phyloP scores from a whole-genome alignment of 2,329 filamentous ascomycete species.

The Dothideomycetes sp. region DNA sequence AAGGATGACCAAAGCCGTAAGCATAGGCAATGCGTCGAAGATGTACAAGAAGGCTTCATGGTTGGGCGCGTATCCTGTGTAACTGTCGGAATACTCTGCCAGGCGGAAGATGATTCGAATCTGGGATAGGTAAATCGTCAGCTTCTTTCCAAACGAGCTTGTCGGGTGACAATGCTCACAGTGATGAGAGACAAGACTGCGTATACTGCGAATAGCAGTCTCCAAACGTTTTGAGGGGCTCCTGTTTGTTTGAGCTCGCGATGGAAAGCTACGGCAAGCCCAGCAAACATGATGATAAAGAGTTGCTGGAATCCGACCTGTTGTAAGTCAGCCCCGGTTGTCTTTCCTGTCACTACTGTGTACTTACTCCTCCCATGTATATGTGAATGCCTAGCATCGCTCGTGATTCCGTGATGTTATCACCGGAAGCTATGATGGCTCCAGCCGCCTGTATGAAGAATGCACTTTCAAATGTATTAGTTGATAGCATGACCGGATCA shows the following conservation, averaged over 20 bases:
- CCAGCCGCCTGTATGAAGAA: slow-evolving; percentile 35
- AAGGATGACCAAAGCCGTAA: slow-evolving; percentile 10
- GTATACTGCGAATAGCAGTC: slow-evolving; percentile 30
- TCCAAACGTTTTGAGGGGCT: background rate
- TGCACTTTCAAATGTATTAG: slow-evolving; percentile 11
- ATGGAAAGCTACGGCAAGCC: slow-evolving; percentile 3
- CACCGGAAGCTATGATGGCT: slow-evolving; percentile 12
- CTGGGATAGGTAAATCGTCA: background rate
- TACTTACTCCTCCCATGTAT: slow-evolving; percentile 26
- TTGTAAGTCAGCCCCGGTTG: no score
- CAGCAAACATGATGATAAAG: slow-evolving; percentile 19
- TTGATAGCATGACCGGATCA: background rate
- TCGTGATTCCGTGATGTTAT: background rate
- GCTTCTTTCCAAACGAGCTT: background rate
- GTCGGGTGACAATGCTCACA: slow-evolving; percentile 4
- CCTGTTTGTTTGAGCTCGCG: background rate
- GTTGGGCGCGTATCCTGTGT: slow-evolving; percentile 35
- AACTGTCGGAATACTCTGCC: slow-evolving; percentile 41
- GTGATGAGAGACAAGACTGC: slow-evolving; percentile 32
- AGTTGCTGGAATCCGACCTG: slow-evolving; percentile 15
- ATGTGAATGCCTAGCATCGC: slow-evolving; percentile 24
- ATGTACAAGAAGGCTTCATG: slow-evolving; percentile 42
- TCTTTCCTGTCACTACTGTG: no score
- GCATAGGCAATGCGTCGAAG: slow-evolving; percentile 12
- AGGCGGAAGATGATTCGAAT: slow-evolving; percentile 51